These are phyloP conservation scores for Huiozyma sinensis DNA, from an alignment of 805 yeast species.

Conservation along the genomic window DNA sequence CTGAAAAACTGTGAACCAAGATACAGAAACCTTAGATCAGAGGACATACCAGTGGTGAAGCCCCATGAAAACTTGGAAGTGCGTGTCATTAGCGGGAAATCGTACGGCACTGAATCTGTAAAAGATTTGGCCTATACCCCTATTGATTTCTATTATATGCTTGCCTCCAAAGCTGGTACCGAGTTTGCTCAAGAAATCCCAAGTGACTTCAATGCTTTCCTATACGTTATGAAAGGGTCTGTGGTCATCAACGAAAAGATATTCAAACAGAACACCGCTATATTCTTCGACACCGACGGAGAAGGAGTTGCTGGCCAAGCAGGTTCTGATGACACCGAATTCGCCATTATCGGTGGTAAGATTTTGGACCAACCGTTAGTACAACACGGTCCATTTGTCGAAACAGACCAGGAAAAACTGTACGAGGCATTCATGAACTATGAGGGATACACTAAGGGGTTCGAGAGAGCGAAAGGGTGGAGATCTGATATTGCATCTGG, in stretches of 20 bases:
- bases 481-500: slow-evolving; percentile 30
- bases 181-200: slow-evolving; percentile 49
- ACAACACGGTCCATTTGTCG: slow-evolving; percentile 89
- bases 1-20: slow-evolving; percentile 56
- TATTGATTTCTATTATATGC: slow-evolving; percentile 57
- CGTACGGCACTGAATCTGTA: slow-evolving; percentile 63
- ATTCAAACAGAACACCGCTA: slow-evolving; percentile 37
- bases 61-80: slow-evolving; percentile 54
- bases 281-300: slow-evolving; percentile 62
- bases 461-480: slow-evolving; percentile 56
- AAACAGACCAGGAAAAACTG: slow-evolving; percentile 52
- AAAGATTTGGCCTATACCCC: slow-evolving; percentile 75
- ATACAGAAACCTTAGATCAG: slow-evolving; percentile 60
- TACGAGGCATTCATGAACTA: slow-evolving; percentile 61
- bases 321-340: slow-evolving; percentile 36
- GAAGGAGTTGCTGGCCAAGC: slow-evolving; percentile 45
- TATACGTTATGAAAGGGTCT: slow-evolving; percentile 55
- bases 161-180: slow-evolving; percentile 50
- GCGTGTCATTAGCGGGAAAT: slow-evolving; percentile 59
- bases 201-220: slow-evolving; percentile 51
- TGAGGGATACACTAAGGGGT: slow-evolving; percentile 55
- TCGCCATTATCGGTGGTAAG: slow-evolving; percentile 65
- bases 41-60: slow-evolving; percentile 58
- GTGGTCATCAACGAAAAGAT: slow-evolving; percentile 35
- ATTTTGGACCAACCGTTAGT: slow-evolving; percentile 61